Conservation (phyloP, 371 early-diverging fungal species). For the Nosema muscidifuracis region DNA sequence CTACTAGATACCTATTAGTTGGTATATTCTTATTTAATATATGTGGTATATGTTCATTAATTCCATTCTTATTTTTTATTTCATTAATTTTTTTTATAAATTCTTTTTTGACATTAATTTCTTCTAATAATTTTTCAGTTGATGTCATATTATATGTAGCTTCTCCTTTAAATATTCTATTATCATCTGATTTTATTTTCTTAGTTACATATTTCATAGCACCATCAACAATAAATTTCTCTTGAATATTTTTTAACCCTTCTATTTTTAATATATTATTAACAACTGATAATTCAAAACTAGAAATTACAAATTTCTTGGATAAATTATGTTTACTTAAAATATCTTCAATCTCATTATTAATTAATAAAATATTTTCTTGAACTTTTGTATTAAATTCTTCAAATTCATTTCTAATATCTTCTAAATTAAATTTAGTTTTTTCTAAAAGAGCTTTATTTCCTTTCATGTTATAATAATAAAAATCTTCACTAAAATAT, state of each 20-base stretch:
- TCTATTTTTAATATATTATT: not conserved
- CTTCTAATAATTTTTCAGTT: not conserved
- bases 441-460: too few species aligned
- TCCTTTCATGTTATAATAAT: too few species aligned
- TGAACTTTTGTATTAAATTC: too few species aligned
- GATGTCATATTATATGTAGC: not conserved
- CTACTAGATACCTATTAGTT: too few species aligned
- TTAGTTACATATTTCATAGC: not conserved
- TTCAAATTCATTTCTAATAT: too few species aligned
- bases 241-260: not conserved
- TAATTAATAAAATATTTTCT: too few species aligned
- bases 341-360: too few species aligned
- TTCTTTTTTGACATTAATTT: not conserved
- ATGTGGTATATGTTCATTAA: not conserved
- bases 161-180: not conserved
- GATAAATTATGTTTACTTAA: not conserved
- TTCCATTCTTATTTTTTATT: not conserved
- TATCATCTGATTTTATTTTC: not conserved
- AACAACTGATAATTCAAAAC: not conserved
- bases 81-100: not conserved
- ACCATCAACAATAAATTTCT: not conserved
- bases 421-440: too few species aligned
- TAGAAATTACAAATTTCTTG: not conserved
- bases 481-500: too few species aligned
- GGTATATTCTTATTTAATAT: not conserved